Base-by-base conservation (phyloP, 2,329 filamentous ascomycete genomes). In the Eutypa lata region DNA sequence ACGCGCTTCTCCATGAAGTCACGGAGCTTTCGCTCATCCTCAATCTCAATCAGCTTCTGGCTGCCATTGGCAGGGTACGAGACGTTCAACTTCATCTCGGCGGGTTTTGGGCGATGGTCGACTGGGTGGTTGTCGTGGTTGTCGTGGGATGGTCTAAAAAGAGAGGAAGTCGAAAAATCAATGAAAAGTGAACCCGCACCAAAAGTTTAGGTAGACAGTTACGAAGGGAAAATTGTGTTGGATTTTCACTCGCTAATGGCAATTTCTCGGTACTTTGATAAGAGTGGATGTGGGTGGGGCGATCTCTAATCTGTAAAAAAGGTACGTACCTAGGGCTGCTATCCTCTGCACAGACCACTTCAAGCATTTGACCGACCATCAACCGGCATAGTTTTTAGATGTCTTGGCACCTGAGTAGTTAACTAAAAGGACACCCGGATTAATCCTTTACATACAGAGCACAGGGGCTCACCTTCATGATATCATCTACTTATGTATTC, bases 1-100 rank as follows among this genome's bases (percentile, higher is more conserved):
- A 89, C 89, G 80, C 90, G 90, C 86, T 92, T 92, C 79, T 97
- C 94, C 88, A 96, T 92, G 87, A 97, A 97, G 82, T 94, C 85
- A 76, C 91, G 89, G 77, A 97, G 87, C 87, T 96, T 97, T 82
- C 92, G 91, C 81, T 99, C 95, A 89, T 99, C 95, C 74, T 99
- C 94, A 71, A 99, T 82, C 70, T 99, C 95, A 82, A 99, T 88
- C 76, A 99, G 86, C 86, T 99, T 99, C 81, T 99, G 94, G 74
- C 91, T 94, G 87, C 94, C 94, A 82, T 97, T 97, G 87, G 93
- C 91, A 81, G 94, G 94, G 88, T 92, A 96, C 70, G 78, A 82
- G 71, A 85, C 82, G 81, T 84, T 84, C 77, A 85, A 77, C 81
- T 90, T 89, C 87, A 89, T 89, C 80, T 82, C 80, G 78, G 74